A percentile compares a stretch with the other conserved stretches of the same genome.
These are phyloP conservation scores for Ambrosiella xylebori DNA, from an alignment of 2,329 filamentous ascomycete species.

Conservation along the genomic window DNA sequence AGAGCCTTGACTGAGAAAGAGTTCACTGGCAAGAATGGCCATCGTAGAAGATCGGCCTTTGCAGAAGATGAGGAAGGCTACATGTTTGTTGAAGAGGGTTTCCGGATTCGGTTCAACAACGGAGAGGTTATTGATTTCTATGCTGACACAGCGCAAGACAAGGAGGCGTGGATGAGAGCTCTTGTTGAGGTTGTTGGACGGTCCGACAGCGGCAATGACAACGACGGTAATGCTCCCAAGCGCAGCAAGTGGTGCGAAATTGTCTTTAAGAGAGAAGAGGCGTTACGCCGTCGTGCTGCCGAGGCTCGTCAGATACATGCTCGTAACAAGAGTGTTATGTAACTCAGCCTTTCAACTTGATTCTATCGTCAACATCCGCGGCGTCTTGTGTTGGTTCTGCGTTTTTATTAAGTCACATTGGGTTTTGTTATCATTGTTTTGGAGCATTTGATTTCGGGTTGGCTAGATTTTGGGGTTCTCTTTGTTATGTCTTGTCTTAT, in stretches of 20 bases:
- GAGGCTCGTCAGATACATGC: constrained; percentile 31
- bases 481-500: constrained; percentile 11
- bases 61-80: constrained; percentile 97
- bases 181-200: constrained; percentile 54
- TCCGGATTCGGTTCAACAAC: constrained; percentile 96
- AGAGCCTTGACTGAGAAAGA: constrained; percentile 69
- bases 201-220: constrained; percentile 26
- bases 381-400: background rate
- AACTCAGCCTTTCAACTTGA: constrained; percentile 14
- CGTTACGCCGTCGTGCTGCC: constrained; percentile 36
- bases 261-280: constrained; percentile 46
- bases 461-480: constrained; percentile 4
- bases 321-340: constrained; percentile 41
- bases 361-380: background rate
- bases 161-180: constrained; percentile 88
- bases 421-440: constrained; percentile 3
- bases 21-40: constrained; percentile 56
- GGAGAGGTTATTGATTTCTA: constrained; percentile 98
- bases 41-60: constrained; percentile 82
- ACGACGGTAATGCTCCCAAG: constrained; percentile 28
- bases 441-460: background rate
- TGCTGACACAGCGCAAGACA: constrained; percentile 71
- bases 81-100: constrained; percentile 98
- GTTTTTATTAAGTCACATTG: background rate
- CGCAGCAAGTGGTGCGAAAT: constrained; percentile 50